A percentile compares a stretch with the other conserved stretches of the same genome.
phyloP scores from a whole-genome alignment of 768 basidiomycete genomes.

The Russula ochroleuca region DNA sequence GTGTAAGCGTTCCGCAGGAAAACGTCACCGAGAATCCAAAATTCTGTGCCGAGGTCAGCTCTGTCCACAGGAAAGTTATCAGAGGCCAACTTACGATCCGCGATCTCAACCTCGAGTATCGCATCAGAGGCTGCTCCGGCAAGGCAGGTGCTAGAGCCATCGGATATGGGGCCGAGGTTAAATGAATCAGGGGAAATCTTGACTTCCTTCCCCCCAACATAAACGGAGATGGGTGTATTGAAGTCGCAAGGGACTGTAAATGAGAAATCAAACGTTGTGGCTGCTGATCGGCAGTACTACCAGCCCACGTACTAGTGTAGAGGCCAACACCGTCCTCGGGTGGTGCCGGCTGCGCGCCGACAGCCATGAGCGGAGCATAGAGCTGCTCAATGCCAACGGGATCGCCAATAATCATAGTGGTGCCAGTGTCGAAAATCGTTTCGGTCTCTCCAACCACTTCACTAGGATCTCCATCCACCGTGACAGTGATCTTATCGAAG shows the following conservation, averaged over 20 bases:
- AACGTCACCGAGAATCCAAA: slow-evolving; percentile 7
- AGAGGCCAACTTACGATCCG: neutral
- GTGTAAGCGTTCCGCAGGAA: slow-evolving; percentile 3
- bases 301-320: neutral
- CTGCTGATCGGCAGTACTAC: neutral
- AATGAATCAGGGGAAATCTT: neutral
- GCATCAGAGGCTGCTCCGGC: neutral
- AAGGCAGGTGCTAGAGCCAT: neutral
- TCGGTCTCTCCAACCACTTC: neutral
- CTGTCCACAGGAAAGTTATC: too few relatives aligned
- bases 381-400: slow-evolving; percentile 11
- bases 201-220: neutral
- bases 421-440: slow-evolving; percentile 29
- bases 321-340: neutral
- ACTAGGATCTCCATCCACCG: neutral
- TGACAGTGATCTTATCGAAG: slow-evolving; percentile 17
- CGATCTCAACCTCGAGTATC: too few relatives aligned
- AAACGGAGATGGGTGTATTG: neutral
- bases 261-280: neutral
- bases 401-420: slow-evolving; percentile 28
- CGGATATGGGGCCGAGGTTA: neutral
- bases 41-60: neutral
- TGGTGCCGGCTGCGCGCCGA: neutral
- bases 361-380: slow-evolving; percentile 8
- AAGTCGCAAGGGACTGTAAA: slow-evolving; percentile 1